Evolutionary conservation across 2,329 filamentous ascomycete species (phyloP), one percentile per base, ranked within the genome.

Genomic region (Zalaria obscura): DNA sequence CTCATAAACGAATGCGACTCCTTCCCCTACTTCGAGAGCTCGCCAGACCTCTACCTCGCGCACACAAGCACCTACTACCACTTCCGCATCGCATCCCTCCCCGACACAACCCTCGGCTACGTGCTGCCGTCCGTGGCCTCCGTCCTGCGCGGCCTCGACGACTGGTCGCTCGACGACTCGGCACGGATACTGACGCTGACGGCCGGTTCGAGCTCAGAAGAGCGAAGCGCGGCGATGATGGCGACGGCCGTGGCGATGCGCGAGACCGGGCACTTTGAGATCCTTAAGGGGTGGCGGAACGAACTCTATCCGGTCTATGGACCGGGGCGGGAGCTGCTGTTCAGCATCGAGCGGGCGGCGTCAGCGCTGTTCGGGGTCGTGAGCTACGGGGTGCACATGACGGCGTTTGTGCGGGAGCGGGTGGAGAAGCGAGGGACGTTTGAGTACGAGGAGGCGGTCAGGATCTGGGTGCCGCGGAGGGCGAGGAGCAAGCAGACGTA

Each of bases 391-490:
- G 76, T 87, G 28, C 61, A 94, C 59, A 76, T 93, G 73, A 83
- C 76, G 27, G 83, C 75, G 4, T 93, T 83, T 53, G 72, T 81
- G 25, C 59, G 65, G 10, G 48, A 48, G 50, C 60, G 32, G 55
- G 63, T 51, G 8, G 47, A 50, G 26, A 18, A 18, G 18, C 18
- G 18, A 18, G 18, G 18, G 18, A 18, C 18, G 18, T 18, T 18
- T 18, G 55, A 54, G 9, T 42, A 46, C 25, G 53, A 62, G 2
- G 63, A 54, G 35, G 80, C 78, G 11, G 63, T 93, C 36, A 80
- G 77, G 54, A 69, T 98, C 34, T 96, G 91, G 89, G 75, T 93
- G 2, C 83, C 91, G 3, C 73, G 79, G 36, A 73, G 91, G 6
- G 75, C 87, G 8, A 69, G 68, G 39, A 74, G 68, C 44, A 98